Conservation (phyloP, 306 rosid genomes). For the Gillenia trifoliata region DNA sequence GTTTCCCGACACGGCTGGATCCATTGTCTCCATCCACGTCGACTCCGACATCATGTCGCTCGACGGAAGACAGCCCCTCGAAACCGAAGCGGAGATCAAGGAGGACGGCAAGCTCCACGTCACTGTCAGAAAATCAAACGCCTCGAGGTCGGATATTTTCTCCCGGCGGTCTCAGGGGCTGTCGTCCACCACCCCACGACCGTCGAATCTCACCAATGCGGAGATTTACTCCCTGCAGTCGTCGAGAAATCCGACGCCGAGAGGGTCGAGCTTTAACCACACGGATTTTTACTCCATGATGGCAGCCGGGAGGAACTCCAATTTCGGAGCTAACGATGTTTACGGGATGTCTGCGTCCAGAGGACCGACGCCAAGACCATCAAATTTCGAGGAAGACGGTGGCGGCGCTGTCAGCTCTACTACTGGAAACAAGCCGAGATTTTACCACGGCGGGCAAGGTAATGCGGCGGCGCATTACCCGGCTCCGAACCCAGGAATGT, state of each 20-base stretch:
- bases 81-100: conserved; percentile 67
- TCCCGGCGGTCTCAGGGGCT: conserved; percentile 73
- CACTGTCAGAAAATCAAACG: conserved; percentile 67
- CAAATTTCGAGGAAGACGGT: conserved; percentile 65
- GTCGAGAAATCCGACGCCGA: conserved; percentile 68
- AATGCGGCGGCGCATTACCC: conserved; percentile 49
- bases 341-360: conserved; percentile 65
- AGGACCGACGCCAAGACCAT: conserved; percentile 74
- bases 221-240: conserved; percentile 86
- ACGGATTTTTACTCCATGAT: conserved; percentile 77
- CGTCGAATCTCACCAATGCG: conserved; percentile 75
- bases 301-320: conserved; percentile 68
- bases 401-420: conserved; percentile 11
- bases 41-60: conserved; percentile 81
- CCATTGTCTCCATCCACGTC: conserved; percentile 83
- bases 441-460: conserved; percentile 30
- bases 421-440: conserved; percentile 34
- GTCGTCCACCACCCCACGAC: conserved; percentile 64
- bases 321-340: conserved; percentile 61
- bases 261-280: conserved; percentile 86
- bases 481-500: conserved; percentile 78
- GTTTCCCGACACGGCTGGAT: conserved; percentile 77
- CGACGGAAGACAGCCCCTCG: conserved; percentile 64
- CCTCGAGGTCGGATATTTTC: conserved; percentile 68
- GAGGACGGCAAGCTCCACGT: conserved; percentile 86